Evolutionary conservation across 768 basidiomycete genomes (phyloP).

Genomic region (Suillus discolor): DNA sequence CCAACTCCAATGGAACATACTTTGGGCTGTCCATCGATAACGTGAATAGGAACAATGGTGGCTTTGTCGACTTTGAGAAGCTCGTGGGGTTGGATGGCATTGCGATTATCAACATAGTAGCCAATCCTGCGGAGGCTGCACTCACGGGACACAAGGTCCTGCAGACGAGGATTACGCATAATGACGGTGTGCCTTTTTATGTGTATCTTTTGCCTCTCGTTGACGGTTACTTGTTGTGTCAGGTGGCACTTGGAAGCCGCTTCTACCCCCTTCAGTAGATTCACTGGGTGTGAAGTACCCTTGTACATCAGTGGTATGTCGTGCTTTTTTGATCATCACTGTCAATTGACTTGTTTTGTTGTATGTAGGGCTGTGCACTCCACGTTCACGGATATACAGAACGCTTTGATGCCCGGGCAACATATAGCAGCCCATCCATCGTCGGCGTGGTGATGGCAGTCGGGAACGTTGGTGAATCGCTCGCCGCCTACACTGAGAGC

Average conservation of each 20-base stretch:
- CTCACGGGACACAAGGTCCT: conserved; percentile 73
- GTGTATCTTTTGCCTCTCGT: background rate
- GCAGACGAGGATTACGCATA: conserved; percentile 91
- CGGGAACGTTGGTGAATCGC: conserved; percentile 88
- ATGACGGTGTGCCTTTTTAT: conserved; percentile 68
- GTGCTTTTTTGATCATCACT: background rate
- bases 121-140: conserved; percentile 76
- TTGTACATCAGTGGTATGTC: conserved; percentile 66
- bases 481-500: conserved; percentile 80
- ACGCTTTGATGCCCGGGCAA: conserved; percentile 84
- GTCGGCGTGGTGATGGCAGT: conserved; percentile 95
- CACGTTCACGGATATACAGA: conserved; percentile 98
- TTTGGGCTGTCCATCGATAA: conserved; percentile 85
- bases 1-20: conserved; percentile 98
- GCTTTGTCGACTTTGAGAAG: conserved; percentile 98
- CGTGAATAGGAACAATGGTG: conserved; percentile 86
- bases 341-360: conserved; percentile 7
- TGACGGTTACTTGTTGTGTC: conserved; percentile 7
- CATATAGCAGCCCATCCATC: conserved; percentile 90
- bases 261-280: conserved; percentile 75
- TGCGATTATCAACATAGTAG: conserved; percentile 88
- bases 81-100: conserved; percentile 96
- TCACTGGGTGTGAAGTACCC: conserved; percentile 72
- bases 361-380: conserved; percentile 72
- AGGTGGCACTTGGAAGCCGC: conserved; percentile 87